These are phyloP conservation scores for Lactarius pseudohatsudake DNA, from an alignment of 768 basidiomycete genomes.

Conservation along the genomic window DNA sequence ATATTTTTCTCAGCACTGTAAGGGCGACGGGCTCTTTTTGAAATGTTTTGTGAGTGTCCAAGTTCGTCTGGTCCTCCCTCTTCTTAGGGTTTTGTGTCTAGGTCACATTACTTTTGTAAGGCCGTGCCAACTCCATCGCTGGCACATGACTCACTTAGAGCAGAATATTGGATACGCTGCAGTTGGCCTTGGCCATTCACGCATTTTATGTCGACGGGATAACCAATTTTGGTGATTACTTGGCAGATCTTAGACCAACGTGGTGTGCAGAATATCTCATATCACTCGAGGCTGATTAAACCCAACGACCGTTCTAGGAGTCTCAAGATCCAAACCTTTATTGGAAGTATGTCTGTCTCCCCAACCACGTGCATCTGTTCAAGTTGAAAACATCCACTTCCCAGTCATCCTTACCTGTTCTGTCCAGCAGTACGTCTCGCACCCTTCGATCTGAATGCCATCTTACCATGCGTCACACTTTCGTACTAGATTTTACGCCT, in stretches of 20 bases:
- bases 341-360: conserved; percentile 9
- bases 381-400: background rate
- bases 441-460: background rate
- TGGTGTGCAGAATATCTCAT: background rate
- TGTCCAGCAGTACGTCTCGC: conserved; percentile 6
- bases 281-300: background rate
- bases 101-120: conserved; percentile 14
- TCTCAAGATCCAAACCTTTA: background rate
- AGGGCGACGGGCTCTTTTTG: conserved; percentile 6
- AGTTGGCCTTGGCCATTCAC: background rate
- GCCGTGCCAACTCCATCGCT: background rate
- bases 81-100: background rate
- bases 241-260: conserved; percentile 1
- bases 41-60: conserved; percentile 9
- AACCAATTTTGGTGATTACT: conserved; percentile 10
- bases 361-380: background rate
- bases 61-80: background rate
- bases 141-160: background rate
- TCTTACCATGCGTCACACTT: background rate
- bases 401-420: background rate
- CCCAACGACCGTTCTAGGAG: conserved; percentile 1
- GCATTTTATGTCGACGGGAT: conserved; percentile 10
- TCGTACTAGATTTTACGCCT: conserved; percentile 14
- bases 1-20: conserved; percentile 4
- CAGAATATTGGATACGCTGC: conserved; percentile 9